A percentile compares a stretch with the other conserved stretches of the same genome.
These are phyloP conservation scores for Aspergillus calidoustus DNA, from an alignment of 2,329 filamentous ascomycete genomes.

Conservation along the genomic window DNA sequence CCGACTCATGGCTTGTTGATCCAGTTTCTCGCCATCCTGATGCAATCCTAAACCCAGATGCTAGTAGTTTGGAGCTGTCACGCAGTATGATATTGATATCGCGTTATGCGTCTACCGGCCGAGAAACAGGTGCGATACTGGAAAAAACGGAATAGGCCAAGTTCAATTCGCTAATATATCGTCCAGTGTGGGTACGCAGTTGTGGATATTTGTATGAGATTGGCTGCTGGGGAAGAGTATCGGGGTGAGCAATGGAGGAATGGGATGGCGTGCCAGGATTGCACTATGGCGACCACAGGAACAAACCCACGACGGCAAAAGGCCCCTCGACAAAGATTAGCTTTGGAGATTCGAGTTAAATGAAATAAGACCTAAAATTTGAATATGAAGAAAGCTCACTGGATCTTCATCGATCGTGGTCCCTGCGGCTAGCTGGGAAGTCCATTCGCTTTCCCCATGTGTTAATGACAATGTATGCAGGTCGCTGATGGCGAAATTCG, in stretches of 20 bases:
- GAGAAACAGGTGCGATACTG: conserved; percentile 4
- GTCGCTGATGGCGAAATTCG: not conserved
- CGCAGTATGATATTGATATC: conserved; percentile 17
- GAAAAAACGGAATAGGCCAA: conserved; percentile 5
- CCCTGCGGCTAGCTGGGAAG: not conserved
- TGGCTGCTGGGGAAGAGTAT: conserved; percentile 6
- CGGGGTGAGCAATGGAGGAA: conserved; percentile 18
- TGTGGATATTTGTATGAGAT: conserved; percentile 10
- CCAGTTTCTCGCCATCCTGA: conserved; percentile 3
- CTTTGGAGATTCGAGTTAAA: not conserved
- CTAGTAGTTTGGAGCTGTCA: conserved; percentile 9
- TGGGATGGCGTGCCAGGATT: conserved; percentile 18
- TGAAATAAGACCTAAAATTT: not conserved
- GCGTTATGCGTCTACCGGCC: conserved; percentile 19
- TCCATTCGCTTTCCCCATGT: not conserved
- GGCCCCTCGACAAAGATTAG: not conserved
- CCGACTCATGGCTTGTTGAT: not conserved
- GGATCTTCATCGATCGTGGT: not conserved
- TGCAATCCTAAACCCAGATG: not conserved
- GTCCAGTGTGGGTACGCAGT: conserved; percentile 6
- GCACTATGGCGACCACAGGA: conserved; percentile 9
- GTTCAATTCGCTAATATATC: conserved; percentile 4
- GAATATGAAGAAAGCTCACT: not conserved
- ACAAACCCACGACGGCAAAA: not conserved
- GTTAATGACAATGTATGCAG: not conserved